phyloP scores from a whole-genome alignment of 345 rosid genomes.

The Balakata baccata region DNA sequence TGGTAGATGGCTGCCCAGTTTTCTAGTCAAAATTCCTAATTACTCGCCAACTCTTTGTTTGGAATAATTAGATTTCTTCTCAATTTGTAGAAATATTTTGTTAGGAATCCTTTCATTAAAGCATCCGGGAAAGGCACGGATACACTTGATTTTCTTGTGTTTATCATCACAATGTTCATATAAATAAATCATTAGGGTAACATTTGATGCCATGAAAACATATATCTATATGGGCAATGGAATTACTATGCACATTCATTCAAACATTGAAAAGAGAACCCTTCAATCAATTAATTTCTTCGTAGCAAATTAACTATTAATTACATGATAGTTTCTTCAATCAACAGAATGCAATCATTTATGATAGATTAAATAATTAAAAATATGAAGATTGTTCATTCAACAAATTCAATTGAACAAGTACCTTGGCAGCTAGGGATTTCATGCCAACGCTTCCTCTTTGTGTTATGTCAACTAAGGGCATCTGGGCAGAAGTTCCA shows the following conservation, averaged over 20 bases:
- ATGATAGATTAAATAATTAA: background rate
- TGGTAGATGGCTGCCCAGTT: slow-evolving; percentile 55
- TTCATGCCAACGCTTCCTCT: slow-evolving; percentile 31
- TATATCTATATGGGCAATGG: background rate
- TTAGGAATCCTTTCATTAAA: background rate
- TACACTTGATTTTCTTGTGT: background rate
- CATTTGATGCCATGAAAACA: background rate
- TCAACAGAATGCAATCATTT: background rate
- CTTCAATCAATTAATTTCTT: background rate
- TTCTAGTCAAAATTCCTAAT: slow-evolving; percentile 6
- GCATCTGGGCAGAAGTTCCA: slow-evolving; percentile 22
- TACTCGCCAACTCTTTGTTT: background rate
- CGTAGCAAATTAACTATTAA: background rate
- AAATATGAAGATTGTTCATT: slow-evolving; percentile 31
- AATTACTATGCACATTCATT: background rate
- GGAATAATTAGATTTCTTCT: background rate
- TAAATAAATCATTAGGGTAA: background rate
- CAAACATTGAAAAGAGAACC: background rate
- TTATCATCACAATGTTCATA: background rate
- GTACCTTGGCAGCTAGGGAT: slow-evolving; percentile 30
- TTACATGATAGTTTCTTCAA: background rate
- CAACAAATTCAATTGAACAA: slow-evolving; percentile 25
- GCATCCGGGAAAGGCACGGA: too few species aligned
- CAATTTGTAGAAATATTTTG: background rate
- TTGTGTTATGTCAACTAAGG: slow-evolving; percentile 32